These are phyloP conservation scores for Taiozyma sp. DNA, from an alignment of 1,139 yeast genomes.

Conservation along the genomic window DNA sequence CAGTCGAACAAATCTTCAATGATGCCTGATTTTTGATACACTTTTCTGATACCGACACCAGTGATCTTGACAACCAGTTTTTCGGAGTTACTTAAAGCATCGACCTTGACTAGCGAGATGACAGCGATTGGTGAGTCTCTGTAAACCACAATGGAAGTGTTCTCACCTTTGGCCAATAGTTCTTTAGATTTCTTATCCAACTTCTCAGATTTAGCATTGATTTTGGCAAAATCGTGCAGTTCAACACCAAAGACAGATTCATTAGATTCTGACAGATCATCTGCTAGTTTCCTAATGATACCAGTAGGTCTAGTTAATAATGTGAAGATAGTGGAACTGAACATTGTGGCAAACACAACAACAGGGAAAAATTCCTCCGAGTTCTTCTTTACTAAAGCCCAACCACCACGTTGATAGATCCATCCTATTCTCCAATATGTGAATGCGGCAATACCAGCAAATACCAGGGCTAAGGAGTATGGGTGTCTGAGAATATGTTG, in stretches of 20 bases:
- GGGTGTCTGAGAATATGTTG: slow-evolving; percentile 45
- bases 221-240: slow-evolving; percentile 38
- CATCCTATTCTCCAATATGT: slow-evolving; percentile 28
- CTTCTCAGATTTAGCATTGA: slow-evolving; percentile 23
- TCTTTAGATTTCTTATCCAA: slow-evolving; percentile 27
- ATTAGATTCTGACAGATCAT: slow-evolving; percentile 40
- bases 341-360: slow-evolving; percentile 20
- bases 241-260: slow-evolving; percentile 49
- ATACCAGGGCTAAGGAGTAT: slow-evolving; percentile 25
- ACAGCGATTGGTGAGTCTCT: slow-evolving; percentile 67
- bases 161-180: slow-evolving; percentile 33
- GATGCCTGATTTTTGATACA: slow-evolving; percentile 57
- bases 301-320: slow-evolving; percentile 30
- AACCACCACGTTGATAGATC: slow-evolving; percentile 24
- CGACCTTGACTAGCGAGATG: slow-evolving; percentile 34
- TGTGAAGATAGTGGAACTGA: slow-evolving; percentile 25
- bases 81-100: slow-evolving; percentile 27
- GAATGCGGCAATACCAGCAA: slow-evolving; percentile 23
- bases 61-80: slow-evolving; percentile 45
- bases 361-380: slow-evolving; percentile 31
- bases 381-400: slow-evolving; percentile 30
- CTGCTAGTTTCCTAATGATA: slow-evolving; percentile 39
- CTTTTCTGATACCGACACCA: slow-evolving; percentile 59
- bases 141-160: slow-evolving; percentile 52
- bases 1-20: slow-evolving; percentile 55